Conservation (phyloP, 257 asterid genomes). For the Fraxinus americana region DNA sequence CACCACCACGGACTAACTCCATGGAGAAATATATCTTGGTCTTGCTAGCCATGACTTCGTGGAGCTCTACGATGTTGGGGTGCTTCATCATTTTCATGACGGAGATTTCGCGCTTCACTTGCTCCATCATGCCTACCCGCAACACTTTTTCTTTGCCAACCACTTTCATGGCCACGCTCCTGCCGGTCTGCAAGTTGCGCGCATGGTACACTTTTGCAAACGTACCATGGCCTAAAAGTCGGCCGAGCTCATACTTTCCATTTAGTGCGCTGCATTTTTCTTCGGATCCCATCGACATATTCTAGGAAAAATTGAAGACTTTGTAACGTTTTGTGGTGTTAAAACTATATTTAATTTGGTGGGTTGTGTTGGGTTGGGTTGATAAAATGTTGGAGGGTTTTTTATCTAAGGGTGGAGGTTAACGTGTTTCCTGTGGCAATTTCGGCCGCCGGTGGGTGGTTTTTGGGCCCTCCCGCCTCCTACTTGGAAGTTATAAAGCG, state of each 20-base stretch:
- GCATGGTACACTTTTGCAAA: conserved; percentile 80
- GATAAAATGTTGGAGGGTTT: not conserved
- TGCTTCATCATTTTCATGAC: conserved; percentile 79
- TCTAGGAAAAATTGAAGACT: not conserved
- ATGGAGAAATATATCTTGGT: no score
- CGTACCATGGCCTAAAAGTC: conserved; percentile 61
- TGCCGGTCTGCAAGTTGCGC: conserved; percentile 43
- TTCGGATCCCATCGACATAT: conserved; percentile 17
- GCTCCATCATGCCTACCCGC: conserved; percentile 75
- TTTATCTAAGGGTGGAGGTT: not conserved
- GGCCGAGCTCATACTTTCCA: conserved; percentile 70
- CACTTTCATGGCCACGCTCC: conserved; percentile 66
- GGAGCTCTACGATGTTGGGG: conserved; percentile 28
- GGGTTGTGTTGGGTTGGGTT: not conserved
- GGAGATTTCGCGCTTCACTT: conserved; percentile 73
- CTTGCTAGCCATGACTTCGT: no score
- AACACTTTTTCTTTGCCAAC: conserved; percentile 74
- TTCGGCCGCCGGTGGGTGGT: conserved; percentile 24
- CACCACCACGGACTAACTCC: no score
- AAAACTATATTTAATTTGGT: not conserved
- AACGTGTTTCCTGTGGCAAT: conserved; percentile 29
- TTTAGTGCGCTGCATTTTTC: conserved; percentile 38
- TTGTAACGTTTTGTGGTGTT: not conserved
- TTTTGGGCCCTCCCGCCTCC: conserved; percentile 22
- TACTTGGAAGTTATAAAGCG: conserved; percentile 16